A percentile compares a stretch with the other conserved stretches of the same genome.
Conservation (phyloP, 352 stramenopile genomes). For the Phytophthora agathidicida region DNA sequence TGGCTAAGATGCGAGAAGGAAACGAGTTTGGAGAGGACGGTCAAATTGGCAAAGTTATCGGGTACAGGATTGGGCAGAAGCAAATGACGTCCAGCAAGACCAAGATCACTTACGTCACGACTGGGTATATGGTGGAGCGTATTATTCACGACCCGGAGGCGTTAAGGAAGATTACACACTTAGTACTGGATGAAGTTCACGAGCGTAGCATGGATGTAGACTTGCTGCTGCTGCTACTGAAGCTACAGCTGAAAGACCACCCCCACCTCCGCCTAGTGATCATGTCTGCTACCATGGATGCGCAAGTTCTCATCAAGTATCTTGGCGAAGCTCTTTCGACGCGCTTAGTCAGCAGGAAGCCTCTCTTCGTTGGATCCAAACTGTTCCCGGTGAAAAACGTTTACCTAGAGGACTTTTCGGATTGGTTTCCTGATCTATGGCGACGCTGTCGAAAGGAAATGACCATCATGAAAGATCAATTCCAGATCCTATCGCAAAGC, state of each 20-base stretch:
- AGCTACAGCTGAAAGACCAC: constrained; percentile 70
- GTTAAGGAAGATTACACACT: constrained; percentile 91
- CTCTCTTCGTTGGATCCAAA: constrained; percentile 85
- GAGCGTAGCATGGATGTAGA: constrained; percentile 96
- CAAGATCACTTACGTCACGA: constrained; percentile 96
- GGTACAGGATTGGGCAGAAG: constrained; percentile 90
- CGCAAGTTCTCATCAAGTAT: constrained; percentile 91
- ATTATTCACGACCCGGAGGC: constrained; percentile 93
- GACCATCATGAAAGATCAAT: constrained; percentile 45
- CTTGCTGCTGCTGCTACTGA: constrained; percentile 93
- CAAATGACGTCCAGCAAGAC: constrained; percentile 91
- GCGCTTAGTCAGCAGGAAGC: constrained; percentile 57
- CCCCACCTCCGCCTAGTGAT: constrained; percentile 91
- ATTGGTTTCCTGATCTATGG: constrained; percentile 50
- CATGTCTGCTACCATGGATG: constrained; percentile 97
- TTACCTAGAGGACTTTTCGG: constrained; percentile 56
- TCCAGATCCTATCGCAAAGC: constrained; percentile 36
- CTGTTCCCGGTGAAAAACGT: constrained; percentile 74
- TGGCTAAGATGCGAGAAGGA: constrained; percentile 91
- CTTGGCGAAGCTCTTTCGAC: constrained; percentile 67
- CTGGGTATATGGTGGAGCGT: constrained; percentile 95
- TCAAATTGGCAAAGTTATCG: constrained; percentile 68
- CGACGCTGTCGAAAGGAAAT: constrained; percentile 49
- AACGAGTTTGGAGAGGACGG: constrained; percentile 75
- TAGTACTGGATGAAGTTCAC: constrained; percentile 97